Conservation (phyloP, 169 alveolate genomes). For the Neospora caninum region DNA sequence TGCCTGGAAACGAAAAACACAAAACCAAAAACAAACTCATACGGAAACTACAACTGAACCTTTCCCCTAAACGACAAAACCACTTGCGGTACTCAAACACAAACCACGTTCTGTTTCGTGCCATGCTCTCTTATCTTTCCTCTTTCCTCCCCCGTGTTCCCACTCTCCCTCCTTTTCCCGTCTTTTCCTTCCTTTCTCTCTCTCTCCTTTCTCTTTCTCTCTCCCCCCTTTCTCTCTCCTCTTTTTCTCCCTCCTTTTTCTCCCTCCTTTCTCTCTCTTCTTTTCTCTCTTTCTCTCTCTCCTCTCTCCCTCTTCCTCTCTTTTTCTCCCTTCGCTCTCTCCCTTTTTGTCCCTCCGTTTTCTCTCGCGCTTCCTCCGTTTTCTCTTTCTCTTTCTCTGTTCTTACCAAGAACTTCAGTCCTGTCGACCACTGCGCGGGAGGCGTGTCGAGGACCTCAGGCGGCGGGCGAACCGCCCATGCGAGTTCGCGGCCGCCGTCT, state of each 20-base stretch:
- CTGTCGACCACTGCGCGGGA: not conserved
- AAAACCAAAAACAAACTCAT: no score
- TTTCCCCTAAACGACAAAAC: no score
- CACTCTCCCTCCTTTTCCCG: not conserved
- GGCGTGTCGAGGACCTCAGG: slow-evolving; percentile 20
- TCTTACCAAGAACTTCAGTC: not conserved
- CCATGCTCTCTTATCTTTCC: not conserved
- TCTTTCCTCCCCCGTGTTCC: not conserved
- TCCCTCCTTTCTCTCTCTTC: no score
- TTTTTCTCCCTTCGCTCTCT: no score
- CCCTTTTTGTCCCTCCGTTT: not conserved
- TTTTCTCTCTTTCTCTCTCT: no score
- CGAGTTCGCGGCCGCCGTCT: not conserved
- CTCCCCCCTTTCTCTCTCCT: no score
- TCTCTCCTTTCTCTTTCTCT: not conserved
- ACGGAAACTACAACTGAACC: no score
- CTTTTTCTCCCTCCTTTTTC: no score
- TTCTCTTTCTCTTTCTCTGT: not conserved
- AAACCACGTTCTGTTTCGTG: no score
- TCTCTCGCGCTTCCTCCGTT: not conserved
- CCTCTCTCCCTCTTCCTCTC: no score
- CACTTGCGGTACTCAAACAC: no score
- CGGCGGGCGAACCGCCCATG: slow-evolving; percentile 38
- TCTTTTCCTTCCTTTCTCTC: not conserved
- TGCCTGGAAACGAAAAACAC: not conserved